These are phyloP conservation scores for Phytophthora citricola DNA, from an alignment of 352 stramenopile genomes.

Conservation along the genomic window DNA sequence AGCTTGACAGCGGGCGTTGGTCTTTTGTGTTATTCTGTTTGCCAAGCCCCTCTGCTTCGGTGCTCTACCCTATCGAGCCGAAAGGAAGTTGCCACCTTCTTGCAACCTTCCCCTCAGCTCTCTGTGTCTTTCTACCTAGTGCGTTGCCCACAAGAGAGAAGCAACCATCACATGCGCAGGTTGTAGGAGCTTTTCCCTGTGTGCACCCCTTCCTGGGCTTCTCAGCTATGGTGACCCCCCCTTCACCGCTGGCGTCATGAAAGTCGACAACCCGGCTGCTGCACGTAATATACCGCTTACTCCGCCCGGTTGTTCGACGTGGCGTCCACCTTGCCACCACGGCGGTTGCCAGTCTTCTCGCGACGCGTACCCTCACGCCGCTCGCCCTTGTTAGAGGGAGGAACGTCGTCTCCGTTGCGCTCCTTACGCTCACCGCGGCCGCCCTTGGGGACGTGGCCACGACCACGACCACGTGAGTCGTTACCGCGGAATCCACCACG, in stretches of 20 bases:
- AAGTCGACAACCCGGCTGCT: constrained; percentile 20
- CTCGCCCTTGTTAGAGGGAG: constrained; percentile 36
- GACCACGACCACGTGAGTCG: constrained; percentile 56
- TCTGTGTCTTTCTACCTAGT: constrained; percentile 42
- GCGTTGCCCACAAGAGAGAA: constrained; percentile 25
- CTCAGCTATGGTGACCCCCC: constrained; percentile 14
- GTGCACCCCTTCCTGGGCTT: constrained; percentile 13
- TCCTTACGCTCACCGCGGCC: constrained; percentile 77
- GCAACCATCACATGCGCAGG: constrained; percentile 15
- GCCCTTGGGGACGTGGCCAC: constrained; percentile 52
- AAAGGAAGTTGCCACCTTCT: constrained; percentile 23
- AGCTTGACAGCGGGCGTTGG: constrained; percentile 23
- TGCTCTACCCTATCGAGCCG: constrained; percentile 46
- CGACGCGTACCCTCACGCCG: constrained; percentile 55
- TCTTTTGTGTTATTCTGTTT: constrained; percentile 30
- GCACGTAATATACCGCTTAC: constrained; percentile 50
- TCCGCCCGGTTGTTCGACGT: constrained; percentile 51
- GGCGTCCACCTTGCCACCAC: constrained; percentile 71
- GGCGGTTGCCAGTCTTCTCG: constrained; percentile 67
- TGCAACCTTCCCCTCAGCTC: constrained; percentile 26
- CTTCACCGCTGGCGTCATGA: constrained; percentile 14
- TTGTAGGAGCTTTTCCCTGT: constrained; percentile 5
- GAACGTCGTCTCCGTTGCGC: constrained; percentile 61
- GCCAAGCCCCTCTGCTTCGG: constrained; percentile 31
- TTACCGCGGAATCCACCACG: constrained; percentile 61